phyloP scores from a whole-genome alignment of 768 basidiomycete genomes.

The Sarcodon aspratus region DNA sequence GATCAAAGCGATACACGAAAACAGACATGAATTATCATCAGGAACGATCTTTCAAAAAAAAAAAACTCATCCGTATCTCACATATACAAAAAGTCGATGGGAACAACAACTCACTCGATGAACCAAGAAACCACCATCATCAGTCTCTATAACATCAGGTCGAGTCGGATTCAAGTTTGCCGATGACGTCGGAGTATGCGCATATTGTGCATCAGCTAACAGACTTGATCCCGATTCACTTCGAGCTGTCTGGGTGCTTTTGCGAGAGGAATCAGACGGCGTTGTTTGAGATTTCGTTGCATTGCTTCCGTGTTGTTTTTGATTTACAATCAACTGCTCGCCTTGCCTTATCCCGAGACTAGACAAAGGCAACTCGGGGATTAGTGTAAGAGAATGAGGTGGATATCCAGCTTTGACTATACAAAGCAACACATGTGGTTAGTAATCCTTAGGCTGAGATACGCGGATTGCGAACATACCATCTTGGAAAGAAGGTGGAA shows the following conservation, averaged over 20 bases:
- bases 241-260: not conserved
- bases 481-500: conserved; percentile 68
- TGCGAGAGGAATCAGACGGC: not conserved
- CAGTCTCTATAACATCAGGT: conserved; percentile 48
- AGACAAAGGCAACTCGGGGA: conserved; percentile 64
- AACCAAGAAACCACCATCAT: conserved; percentile 51
- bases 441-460: not conserved
- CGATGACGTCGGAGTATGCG: conserved; percentile 10
- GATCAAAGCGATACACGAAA: conserved; percentile 75
- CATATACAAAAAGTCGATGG: not conserved
- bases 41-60: conserved; percentile 54
- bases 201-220: conserved; percentile 1
- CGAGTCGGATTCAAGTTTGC: conserved; percentile 17
- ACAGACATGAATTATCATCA: conserved; percentile 97
- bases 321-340: conserved; percentile 79
- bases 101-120: conserved; percentile 44
- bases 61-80: not conserved
- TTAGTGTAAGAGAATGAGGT: conserved; percentile 56
- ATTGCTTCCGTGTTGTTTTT: conserved; percentile 15
- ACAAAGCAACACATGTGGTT: conserved; percentile 1
- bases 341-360: conserved; percentile 68
- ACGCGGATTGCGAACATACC: conserved; percentile 20
- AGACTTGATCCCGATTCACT: too few relatives aligned
- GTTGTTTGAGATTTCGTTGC: conserved; percentile 4
- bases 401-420: conserved; percentile 82